phyloP scores from a whole-genome alignment of 257 asterid genomes.

The Haberlea rhodopensis region DNA sequence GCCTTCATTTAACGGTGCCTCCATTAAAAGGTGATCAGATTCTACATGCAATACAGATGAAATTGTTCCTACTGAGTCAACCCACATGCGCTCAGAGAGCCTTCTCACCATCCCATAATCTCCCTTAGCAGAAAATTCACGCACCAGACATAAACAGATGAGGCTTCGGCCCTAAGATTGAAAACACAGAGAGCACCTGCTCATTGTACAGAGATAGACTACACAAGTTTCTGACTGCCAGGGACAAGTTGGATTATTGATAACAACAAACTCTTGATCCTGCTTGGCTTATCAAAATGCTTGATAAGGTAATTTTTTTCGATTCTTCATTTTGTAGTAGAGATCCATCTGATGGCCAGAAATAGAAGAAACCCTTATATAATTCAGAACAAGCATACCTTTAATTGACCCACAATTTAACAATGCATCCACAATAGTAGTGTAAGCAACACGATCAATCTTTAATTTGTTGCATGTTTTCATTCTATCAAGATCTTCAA shows the following conservation, averaged over 20 bases:
- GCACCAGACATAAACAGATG: slow-evolving; percentile 75
- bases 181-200: slow-evolving; percentile 65
- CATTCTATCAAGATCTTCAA: slow-evolving; percentile 53
- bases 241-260: slow-evolving; percentile 19
- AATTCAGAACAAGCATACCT: slow-evolving; percentile 39
- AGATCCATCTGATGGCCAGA: slow-evolving; percentile 14
- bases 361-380: slow-evolving; percentile 12
- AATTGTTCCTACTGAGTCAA: slow-evolving; percentile 61
- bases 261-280: slow-evolving; percentile 2
- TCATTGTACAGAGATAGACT: slow-evolving; percentile 21
- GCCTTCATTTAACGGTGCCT: slow-evolving; percentile 69
- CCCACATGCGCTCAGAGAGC: slow-evolving; percentile 61
- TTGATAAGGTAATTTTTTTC: neutral
- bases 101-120: slow-evolving; percentile 48
- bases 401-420: slow-evolving; percentile 55
- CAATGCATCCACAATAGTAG: slow-evolving; percentile 52
- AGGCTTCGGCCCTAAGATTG: slow-evolving; percentile 60
- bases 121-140: slow-evolving; percentile 64
- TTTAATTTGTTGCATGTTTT: slow-evolving; percentile 38
- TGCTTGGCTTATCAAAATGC: neutral
- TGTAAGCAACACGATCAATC: slow-evolving; percentile 71
- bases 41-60: slow-evolving; percentile 47
- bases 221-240: slow-evolving; percentile 24
- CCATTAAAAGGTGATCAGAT: slow-evolving; percentile 68
- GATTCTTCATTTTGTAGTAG: neutral